Conservation (phyloP, 2,329 filamentous ascomycete genomes). For the Coniochaeta ligniaria region DNA sequence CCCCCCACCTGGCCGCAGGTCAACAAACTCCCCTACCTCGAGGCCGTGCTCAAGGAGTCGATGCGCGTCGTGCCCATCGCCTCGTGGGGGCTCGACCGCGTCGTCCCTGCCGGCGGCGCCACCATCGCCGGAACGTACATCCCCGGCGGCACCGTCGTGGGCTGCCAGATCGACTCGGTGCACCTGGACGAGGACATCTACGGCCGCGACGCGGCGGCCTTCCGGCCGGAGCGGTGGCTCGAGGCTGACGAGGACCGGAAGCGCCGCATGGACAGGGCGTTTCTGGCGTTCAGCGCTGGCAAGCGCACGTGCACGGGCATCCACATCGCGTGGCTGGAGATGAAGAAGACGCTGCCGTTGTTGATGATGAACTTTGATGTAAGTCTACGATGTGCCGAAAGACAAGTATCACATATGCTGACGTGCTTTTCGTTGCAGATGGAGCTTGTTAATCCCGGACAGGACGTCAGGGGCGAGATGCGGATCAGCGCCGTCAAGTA, state of each 20-base stretch:
- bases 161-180: conserved; percentile 10
- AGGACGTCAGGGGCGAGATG: conserved; percentile 4
- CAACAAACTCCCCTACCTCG: conserved; percentile 12
- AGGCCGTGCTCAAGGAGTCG: conserved; percentile 14
- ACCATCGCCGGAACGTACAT: conserved; percentile 9
- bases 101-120: conserved; percentile 8
- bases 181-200: conserved; percentile 9
- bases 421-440: background rate
- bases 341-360: conserved; percentile 7
- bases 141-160: conserved; percentile 10
- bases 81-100: conserved; percentile 9
- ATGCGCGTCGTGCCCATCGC: conserved; percentile 12
- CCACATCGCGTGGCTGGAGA: conserved; percentile 9
- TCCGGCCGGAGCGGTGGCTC: conserved; percentile 11
- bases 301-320: conserved; percentile 5
- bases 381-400: background rate
- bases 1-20: conserved; percentile 6
- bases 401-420: background rate
- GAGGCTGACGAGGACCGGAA: conserved; percentile 8
- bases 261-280: conserved; percentile 9
- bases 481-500: conserved; percentile 7
- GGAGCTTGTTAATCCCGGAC: conserved; percentile 3
- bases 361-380: conserved; percentile 8
- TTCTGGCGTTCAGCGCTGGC: conserved; percentile 8
- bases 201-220: conserved; percentile 6